A percentile compares a stretch with the other conserved stretches of the same genome.
Evolutionary conservation across 257 asterid species (phyloP).

Genomic region (Pogostemon cablin): DNA sequence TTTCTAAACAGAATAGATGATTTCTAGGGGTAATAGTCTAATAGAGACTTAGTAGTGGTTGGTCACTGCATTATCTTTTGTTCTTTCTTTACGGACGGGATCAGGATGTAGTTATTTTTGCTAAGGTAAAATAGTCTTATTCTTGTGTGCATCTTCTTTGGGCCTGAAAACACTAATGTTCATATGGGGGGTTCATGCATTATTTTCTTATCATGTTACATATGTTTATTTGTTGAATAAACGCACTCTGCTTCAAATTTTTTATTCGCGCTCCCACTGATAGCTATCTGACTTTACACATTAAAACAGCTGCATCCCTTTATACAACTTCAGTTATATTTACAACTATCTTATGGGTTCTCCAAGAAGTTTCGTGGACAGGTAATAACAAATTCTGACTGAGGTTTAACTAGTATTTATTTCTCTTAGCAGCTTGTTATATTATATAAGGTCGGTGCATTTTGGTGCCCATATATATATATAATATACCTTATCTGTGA

Average conservation of each 20-base stretch:
- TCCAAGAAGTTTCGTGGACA: conserved; percentile 96
- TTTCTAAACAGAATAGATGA: no score
- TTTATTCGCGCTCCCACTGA: conserved; percentile 29
- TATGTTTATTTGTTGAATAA: conserved; percentile 5
- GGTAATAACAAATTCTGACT: conserved; percentile 45
- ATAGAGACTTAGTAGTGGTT: neutral
- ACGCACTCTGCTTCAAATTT: neutral
- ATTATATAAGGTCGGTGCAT: neutral
- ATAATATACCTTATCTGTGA: conserved; percentile 10
- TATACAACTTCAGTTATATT: conserved; percentile 89
- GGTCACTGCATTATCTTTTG: neutral
- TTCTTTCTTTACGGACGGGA: neutral
- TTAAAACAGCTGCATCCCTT: conserved; percentile 83
- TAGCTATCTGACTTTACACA: conserved; percentile 36
- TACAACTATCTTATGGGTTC: conserved; percentile 78
- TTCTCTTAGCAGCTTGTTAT: conserved; percentile 23
- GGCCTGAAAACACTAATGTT: neutral
- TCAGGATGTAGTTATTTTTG: neutral
- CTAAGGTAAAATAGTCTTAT: neutral
- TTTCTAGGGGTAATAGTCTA: no score
- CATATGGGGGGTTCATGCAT: conserved; percentile 2
- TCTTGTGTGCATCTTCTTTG: neutral
- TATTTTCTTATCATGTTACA: conserved; percentile 15
- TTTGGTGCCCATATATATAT: conserved; percentile 7
- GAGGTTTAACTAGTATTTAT: conserved; percentile 24